phyloP scores from a whole-genome alignment of 1,139 yeast genomes.

The Taphrina betulina region DNA sequence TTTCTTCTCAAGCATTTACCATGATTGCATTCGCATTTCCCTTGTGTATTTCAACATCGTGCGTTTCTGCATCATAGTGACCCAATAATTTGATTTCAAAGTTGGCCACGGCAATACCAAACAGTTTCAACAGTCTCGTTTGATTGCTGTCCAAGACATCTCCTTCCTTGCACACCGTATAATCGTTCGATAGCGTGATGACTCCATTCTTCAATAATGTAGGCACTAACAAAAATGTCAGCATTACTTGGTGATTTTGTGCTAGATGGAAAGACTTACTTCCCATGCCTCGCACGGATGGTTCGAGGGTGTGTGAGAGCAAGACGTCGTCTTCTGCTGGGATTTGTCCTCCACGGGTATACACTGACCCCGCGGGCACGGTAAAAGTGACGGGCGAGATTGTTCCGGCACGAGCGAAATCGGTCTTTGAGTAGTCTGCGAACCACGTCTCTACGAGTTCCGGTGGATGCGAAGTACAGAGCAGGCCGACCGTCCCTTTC shows the following conservation, averaged over 20 bases:
- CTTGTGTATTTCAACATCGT: constrained; percentile 14
- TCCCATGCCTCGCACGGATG: constrained; percentile 82
- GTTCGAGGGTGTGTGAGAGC: constrained; percentile 92
- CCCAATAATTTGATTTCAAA: constrained; percentile 75
- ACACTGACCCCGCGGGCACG: constrained; percentile 85
- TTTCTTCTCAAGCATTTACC: not conserved
- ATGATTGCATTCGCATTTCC: constrained; percentile 20
- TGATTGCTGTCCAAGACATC: constrained; percentile 83
- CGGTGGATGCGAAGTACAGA: constrained; percentile 83
- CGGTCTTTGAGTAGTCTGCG: constrained; percentile 70
- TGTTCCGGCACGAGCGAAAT: constrained; percentile 86
- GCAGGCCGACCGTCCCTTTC: constrained; percentile 77
- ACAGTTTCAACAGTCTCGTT: constrained; percentile 86
- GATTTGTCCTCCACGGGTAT: constrained; percentile 93
- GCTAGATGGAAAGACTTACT: constrained; percentile 39
- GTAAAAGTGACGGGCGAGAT: constrained; percentile 77
- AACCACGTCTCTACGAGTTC: constrained; percentile 84
- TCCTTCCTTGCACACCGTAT: constrained; percentile 75
- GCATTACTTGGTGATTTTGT: not conserved
- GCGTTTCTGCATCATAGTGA: constrained; percentile 21
- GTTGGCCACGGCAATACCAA: constrained; percentile 91
- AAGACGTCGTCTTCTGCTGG: constrained; percentile 91
- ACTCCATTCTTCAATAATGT: constrained; percentile 88
- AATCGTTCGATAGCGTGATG: constrained; percentile 71
- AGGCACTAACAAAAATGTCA: constrained; percentile 52